Evolutionary conservation across 148 eudicot genomes (phyloP).

Genomic region (Fagopyrum tataricum): DNA sequence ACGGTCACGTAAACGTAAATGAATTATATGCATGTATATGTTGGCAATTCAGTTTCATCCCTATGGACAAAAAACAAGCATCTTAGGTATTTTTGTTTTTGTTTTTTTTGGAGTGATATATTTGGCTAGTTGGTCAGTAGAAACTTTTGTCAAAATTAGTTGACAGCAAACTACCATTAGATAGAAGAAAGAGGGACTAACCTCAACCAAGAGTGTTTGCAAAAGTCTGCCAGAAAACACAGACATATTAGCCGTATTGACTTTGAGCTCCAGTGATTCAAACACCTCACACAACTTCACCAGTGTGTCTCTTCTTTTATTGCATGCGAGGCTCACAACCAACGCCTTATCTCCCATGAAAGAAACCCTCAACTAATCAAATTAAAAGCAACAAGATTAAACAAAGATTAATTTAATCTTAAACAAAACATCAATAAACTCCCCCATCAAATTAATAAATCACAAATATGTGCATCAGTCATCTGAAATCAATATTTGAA

Average conservation of each 20-base stretch:
- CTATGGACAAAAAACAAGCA: too few species aligned
- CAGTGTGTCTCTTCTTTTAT: conserved; percentile 54
- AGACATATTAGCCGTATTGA: conserved; percentile 57
- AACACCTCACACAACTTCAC: conserved; percentile 61
- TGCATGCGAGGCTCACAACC: conserved; percentile 67
- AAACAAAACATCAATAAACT: neutral
- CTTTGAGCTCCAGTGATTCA: conserved; percentile 73
- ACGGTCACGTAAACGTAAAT: too few species aligned
- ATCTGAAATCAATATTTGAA: neutral
- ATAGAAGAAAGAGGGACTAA: conserved; percentile 13
- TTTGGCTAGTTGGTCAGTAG: too few species aligned
- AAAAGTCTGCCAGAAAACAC: conserved; percentile 62
- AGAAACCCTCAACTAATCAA: conserved; percentile 48
- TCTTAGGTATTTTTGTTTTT: too few species aligned
- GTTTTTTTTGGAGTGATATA: too few species aligned
- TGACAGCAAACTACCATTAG: neutral
- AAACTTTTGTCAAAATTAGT: neutral
- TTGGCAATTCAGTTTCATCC: too few species aligned
- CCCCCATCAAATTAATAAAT: neutral
- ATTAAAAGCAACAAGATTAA: neutral
- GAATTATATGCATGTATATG: too few species aligned
- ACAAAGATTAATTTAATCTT: neutral
- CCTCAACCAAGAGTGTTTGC: conserved; percentile 69
- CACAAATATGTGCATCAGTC: neutral
- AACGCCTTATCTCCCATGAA: conserved; percentile 60